Conservation (phyloP, 2,329 filamentous ascomycete genomes). For the Calonectria pseudoreteaudii region DNA sequence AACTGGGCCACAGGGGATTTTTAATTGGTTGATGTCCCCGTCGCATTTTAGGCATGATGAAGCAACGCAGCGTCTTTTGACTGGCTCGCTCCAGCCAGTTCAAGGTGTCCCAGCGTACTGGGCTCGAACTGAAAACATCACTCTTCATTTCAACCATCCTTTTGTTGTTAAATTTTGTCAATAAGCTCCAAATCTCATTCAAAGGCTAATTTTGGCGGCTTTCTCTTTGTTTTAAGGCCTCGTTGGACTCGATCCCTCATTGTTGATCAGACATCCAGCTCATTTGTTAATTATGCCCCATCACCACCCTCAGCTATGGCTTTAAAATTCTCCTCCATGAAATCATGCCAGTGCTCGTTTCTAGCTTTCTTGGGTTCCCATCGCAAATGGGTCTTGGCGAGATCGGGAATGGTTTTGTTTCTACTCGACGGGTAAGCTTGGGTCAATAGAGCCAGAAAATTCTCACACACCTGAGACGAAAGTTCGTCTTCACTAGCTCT, state of each 20-base stretch:
- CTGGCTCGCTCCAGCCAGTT: not conserved
- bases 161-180: not conserved
- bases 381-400: not conserved
- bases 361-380: slow-evolving; percentile 16
- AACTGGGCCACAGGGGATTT: slow-evolving; percentile 56
- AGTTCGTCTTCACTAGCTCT: not conserved
- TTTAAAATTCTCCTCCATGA: not conserved
- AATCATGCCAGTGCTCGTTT: slow-evolving; percentile 11
- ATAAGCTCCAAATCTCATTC: not conserved
- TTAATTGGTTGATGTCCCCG: not conserved
- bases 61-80: not conserved
- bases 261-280: not conserved
- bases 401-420: slow-evolving; percentile 2
- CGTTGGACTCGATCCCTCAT: not conserved
- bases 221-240: not conserved
- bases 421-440: not conserved
- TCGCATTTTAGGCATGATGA: not conserved
- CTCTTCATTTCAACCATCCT: not conserved
- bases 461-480: slow-evolving; percentile 11
- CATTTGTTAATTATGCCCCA: not conserved
- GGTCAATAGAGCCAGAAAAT: not conserved
- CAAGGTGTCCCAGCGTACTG: not conserved
- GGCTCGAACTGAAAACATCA: not conserved
- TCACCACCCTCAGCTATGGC: not conserved
- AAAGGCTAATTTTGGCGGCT: not conserved